Percentiles rank a stretch among this genome's conserved stretches.
Evolutionary conservation across 257 asterid species (phyloP).

Genomic region (Solanum phureja): DNA sequence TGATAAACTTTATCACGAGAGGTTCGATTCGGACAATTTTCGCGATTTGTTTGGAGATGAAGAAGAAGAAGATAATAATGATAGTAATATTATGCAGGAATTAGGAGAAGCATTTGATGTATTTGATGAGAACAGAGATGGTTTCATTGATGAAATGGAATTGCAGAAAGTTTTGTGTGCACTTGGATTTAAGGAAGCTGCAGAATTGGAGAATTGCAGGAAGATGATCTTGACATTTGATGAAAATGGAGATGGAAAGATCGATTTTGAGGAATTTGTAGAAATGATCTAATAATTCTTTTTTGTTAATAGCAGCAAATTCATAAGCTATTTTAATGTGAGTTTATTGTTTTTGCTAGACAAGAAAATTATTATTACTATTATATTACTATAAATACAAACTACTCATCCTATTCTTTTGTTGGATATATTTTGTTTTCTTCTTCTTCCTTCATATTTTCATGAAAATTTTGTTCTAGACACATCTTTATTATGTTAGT

Average conservation of each 20-base stretch:
- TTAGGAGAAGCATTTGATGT: slow-evolving; percentile 10
- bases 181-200: slow-evolving; percentile 9
- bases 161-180: slow-evolving; percentile 3
- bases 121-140: slow-evolving; percentile 17
- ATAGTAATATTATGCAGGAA: slow-evolving; percentile 1
- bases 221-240: slow-evolving; percentile 14
- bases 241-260: slow-evolving; percentile 15
- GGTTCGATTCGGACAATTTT: background rate
- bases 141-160: slow-evolving; percentile 14
- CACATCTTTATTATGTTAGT: background rate
- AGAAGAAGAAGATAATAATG: background rate
- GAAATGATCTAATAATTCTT: background rate
- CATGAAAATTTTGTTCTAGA: background rate
- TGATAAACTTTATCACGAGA: background rate
- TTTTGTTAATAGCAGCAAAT: background rate
- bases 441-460: background rate
- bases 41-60: slow-evolving; percentile 2
- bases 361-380: background rate
- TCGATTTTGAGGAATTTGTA: slow-evolving; percentile 12
- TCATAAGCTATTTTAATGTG: background rate
- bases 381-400: background rate
- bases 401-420: background rate
- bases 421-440: no score
- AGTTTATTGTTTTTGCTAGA: background rate
- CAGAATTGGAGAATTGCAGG: slow-evolving; percentile 10